Conservation (phyloP, 108 stramenopile genomes). For the Bacterosira constricta region DNA sequence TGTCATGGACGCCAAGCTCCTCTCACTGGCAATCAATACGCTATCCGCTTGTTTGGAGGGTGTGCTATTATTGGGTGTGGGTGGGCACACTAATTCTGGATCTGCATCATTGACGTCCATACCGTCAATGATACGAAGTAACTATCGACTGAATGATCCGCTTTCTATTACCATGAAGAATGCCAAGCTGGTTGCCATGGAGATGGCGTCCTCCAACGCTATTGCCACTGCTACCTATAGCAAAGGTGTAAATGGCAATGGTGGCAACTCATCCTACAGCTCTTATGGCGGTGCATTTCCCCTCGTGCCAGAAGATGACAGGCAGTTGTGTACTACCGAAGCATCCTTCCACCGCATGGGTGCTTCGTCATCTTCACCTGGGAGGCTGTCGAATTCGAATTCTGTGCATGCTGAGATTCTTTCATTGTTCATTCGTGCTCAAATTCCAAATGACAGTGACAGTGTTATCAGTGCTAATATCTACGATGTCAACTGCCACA, state of each 20-base stretch:
- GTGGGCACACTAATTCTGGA: neutral
- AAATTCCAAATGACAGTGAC: neutral
- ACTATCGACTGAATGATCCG: constrained; percentile 28
- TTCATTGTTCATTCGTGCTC: constrained; percentile 40
- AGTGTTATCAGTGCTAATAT: neutral
- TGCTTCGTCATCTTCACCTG: neutral
- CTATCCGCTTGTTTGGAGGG: constrained; percentile 25
- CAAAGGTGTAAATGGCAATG: neutral
- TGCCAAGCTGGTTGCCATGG: neutral
- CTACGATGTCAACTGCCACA: no score
- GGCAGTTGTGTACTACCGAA: neutral
- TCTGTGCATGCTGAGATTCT: constrained; percentile 29
- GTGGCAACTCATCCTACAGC: neutral
- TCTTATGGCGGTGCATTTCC: constrained; percentile 8
- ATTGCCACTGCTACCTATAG: no score
- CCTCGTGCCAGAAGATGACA: neutral
- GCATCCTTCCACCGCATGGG: neutral
- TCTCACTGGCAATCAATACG: constrained; percentile 32
- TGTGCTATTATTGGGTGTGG: neutral
- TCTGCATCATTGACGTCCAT: neutral
- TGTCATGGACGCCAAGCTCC: constrained; percentile 49
- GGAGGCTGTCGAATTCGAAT: constrained; percentile 1
- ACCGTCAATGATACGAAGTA: neutral
- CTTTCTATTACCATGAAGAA: neutral
- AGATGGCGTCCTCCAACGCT: no score